Base-by-base conservation (phyloP, 78 protist genomes). In the Emiliania huxleyi region DNA sequence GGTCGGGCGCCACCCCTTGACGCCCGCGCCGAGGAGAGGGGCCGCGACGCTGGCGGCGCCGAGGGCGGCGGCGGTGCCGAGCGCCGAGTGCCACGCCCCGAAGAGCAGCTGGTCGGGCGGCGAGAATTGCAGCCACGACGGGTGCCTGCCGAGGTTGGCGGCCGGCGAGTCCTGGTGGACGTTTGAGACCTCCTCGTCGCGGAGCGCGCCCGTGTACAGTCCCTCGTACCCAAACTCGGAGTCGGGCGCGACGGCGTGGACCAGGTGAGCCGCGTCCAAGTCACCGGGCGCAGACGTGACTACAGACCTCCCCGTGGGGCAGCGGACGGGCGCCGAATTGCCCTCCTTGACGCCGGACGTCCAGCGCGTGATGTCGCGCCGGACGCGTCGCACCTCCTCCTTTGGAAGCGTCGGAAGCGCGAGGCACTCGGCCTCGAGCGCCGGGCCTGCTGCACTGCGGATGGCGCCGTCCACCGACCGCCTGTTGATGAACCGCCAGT, bases 141-240 rank as follows among this genome's bases (percentile, higher is more conserved):
- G 37, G 37, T 4, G 42, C 18, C 23, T 35, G 22, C 81, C n/a
- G 22, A 71, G 37, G 42, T 71, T 37, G 81, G 22, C 11, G 33
- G 42, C 42, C 33, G 5, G 81, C 81, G 81, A 19, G 81, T 71
- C 33, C 1, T 4, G n/a, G 18, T 29, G 21, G 19, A 71, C 81
- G 2, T 26, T 69, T 26, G 75, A 26, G n/a, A 26, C 26, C n/a
- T 4, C n/a, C n/a, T 62, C n/a, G n/a, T 62, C 73, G 73, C 73
- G 73, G 33, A 19, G n/a, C n/a, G n/a, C 81, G 81, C 81, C 81
- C 19, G 81, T 71, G 81, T 71, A 71, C 81, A n/a, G 42, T 15
- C 81, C 81, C 81, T 71, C 81, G 81, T 71, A 71, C 42, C 81
- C 81, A 40, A 71, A 71, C n/a, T 71, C 81, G 2, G 81, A 71